These are phyloP conservation scores for Pichia cephalocereana DNA, from an alignment of 805 yeast species.

Conservation along the genomic window DNA sequence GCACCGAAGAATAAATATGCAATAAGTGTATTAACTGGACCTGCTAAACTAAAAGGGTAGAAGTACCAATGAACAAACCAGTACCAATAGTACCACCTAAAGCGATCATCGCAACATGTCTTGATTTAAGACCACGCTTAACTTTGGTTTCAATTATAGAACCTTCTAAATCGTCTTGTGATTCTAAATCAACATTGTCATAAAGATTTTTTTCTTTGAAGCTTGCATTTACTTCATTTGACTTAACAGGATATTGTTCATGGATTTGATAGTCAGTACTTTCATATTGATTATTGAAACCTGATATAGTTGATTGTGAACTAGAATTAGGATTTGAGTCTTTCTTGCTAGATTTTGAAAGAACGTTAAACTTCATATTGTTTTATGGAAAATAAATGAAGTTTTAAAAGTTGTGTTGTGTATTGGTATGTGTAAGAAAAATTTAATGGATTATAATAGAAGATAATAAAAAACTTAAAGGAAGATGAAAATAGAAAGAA, in stretches of 20 bases:
- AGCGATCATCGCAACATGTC: slow-evolving; percentile 70
- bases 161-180: slow-evolving; percentile 2
- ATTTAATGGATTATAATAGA: no score
- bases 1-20: slow-evolving; percentile 63
- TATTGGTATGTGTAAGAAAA: no score
- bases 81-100: slow-evolving; percentile 78
- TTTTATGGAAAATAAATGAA: no score
- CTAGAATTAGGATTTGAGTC: background rate
- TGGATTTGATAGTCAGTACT: no score
- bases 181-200: background rate
- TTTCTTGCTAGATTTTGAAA: background rate
- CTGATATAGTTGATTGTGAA: no score
- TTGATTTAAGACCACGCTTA: slow-evolving; percentile 49
- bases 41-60: slow-evolving; percentile 44
- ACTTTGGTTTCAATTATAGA: slow-evolving; percentile 12
- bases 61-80: slow-evolving; percentile 62
- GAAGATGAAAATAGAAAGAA: no score
- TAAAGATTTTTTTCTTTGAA: background rate
- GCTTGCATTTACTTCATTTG: background rate
- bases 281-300: no score
- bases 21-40: slow-evolving; percentile 61
- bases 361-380: background rate
- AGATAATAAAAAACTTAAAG: no score
- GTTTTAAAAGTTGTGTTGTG: background rate
- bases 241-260: background rate